phyloP scores from a whole-genome alignment of 352 stramenopile genomes.

The Phytophthora sp. region DNA sequence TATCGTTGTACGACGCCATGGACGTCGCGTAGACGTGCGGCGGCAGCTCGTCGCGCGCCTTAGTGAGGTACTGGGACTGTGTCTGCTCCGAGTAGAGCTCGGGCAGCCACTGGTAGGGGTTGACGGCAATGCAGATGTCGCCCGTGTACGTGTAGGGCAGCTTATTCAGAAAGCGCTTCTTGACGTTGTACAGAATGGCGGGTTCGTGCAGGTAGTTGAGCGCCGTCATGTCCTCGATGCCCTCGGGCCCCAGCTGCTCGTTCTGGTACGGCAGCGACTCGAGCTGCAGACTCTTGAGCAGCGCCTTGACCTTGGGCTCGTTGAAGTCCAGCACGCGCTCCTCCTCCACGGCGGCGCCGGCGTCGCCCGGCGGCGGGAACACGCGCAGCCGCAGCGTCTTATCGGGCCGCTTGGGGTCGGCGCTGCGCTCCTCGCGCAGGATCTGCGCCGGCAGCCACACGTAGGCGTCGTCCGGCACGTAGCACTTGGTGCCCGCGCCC shows the following conservation, averaged over 20 bases:
- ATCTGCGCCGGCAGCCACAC: conserved; percentile 84
- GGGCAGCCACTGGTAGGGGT: conserved; percentile 94
- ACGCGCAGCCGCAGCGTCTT: conserved; percentile 67
- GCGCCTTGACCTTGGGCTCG: conserved; percentile 62
- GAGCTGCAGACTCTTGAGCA: conserved; percentile 69
- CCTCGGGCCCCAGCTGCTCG: conserved; percentile 56
- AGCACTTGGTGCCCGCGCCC: conserved; percentile 73
- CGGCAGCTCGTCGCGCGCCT: conserved; percentile 58
- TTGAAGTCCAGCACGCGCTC: conserved; percentile 82
- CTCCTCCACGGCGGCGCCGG: conserved; percentile 21
- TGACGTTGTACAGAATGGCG: conserved; percentile 93
- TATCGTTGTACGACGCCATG: conserved; percentile 72
- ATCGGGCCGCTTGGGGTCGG: conserved; percentile 57
- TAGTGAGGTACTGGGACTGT: conserved; percentile 71
- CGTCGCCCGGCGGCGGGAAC: conserved; percentile 37
- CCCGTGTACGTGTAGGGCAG: conserved; percentile 97
- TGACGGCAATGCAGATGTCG: conserved; percentile 97
- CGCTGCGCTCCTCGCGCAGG: conserved; percentile 60
- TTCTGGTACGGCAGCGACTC: conserved; percentile 85
- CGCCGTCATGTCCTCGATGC: conserved; percentile 88
- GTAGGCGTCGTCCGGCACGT: conserved; percentile 77
- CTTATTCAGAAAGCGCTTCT: conserved; percentile 80
- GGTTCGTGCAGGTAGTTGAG: conserved; percentile 92
- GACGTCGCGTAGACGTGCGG: conserved; percentile 80
- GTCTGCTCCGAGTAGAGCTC: conserved; percentile 85